Conservation (phyloP, 192 early-diverging fungal species). For the Umbelopsis isabellina region DNA sequence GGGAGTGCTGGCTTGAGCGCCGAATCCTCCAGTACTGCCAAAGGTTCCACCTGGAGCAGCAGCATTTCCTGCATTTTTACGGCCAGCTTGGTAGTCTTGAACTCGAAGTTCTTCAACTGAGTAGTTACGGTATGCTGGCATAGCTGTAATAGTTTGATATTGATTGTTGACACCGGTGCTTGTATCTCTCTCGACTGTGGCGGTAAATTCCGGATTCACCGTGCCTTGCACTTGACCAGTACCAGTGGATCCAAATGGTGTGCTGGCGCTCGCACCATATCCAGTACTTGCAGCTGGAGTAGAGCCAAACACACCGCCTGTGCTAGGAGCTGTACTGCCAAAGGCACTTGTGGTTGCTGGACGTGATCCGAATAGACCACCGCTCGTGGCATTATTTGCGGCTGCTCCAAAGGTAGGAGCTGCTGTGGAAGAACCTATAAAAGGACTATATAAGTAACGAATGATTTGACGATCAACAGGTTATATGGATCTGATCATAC, state of each 20-base stretch:
- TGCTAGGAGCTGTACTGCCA: slow-evolving; percentile 33
- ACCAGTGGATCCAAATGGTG: slow-evolving; percentile 47
- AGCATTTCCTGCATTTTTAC: slow-evolving; percentile 57
- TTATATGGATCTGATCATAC: slow-evolving; percentile 18
- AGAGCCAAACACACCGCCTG: slow-evolving; percentile 33
- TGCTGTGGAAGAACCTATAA: slow-evolving; percentile 17
- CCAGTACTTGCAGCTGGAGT: slow-evolving; percentile 45
- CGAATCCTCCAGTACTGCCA: slow-evolving; percentile 40
- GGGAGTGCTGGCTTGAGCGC: slow-evolving; percentile 26
- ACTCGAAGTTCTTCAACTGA: slow-evolving; percentile 91
- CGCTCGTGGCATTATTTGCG: slow-evolving; percentile 35
- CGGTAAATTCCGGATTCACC: slow-evolving; percentile 54
- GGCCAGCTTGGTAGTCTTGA: slow-evolving; percentile 85
- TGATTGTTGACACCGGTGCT: slow-evolving; percentile 59
- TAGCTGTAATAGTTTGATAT: slow-evolving; percentile 77
- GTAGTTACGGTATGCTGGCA: slow-evolving; percentile 83
- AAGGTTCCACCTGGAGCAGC: slow-evolving; percentile 32
- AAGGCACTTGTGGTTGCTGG: slow-evolving; percentile 45
- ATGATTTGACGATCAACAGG: not conserved
- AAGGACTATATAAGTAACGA: not conserved
- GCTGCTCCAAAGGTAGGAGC: slow-evolving; percentile 51
- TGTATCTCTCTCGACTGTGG: slow-evolving; percentile 52
- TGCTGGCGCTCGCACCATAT: slow-evolving; percentile 27
- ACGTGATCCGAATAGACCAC: slow-evolving; percentile 39
- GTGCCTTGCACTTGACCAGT: slow-evolving; percentile 50